These are phyloP conservation scores for Hypoxylon lienhwacheense DNA, from an alignment of 495 filamentous ascomycete species.

Conservation along the genomic window DNA sequence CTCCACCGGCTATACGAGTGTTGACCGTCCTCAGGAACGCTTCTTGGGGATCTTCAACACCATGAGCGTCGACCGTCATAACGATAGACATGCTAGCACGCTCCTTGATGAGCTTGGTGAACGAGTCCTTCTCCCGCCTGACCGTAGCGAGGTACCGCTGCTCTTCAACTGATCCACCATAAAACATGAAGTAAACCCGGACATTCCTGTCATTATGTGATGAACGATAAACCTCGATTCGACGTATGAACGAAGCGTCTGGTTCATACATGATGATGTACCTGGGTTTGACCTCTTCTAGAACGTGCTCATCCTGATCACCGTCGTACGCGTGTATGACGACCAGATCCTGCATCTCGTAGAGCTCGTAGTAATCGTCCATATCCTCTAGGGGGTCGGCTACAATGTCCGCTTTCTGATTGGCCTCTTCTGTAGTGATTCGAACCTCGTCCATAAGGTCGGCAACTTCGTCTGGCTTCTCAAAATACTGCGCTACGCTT, in stretches of 20 bases:
- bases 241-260: slow-evolving; percentile 89
- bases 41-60: slow-evolving; percentile 82
- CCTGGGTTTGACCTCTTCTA: slow-evolving; percentile 88
- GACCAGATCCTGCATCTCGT: slow-evolving; percentile 86
- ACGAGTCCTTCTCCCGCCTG: slow-evolving; percentile 90
- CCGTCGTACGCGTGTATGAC: slow-evolving; percentile 88
- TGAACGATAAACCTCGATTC: slow-evolving; percentile 93
- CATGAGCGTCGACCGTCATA: slow-evolving; percentile 68
- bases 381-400: slow-evolving; percentile 83
- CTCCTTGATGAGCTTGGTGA: slow-evolving; percentile 90
- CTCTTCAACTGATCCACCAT: slow-evolving; percentile 92
- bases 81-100: slow-evolving; percentile 90
- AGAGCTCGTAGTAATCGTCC: slow-evolving; percentile 90
- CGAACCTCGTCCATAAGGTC: slow-evolving; percentile 68
- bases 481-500: slow-evolving; percentile 53
- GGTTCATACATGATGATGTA: slow-evolving; percentile 99
- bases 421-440: slow-evolving; percentile 77
- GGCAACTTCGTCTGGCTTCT: slow-evolving; percentile 52
- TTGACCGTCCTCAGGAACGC: slow-evolving; percentile 93
- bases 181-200: slow-evolving; percentile 94
- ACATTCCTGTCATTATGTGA: slow-evolving; percentile 89
- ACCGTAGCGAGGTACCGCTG: slow-evolving; percentile 90
- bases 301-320: slow-evolving; percentile 91
- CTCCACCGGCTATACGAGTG: slow-evolving; percentile 93
- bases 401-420: slow-evolving; percentile 73